Percentiles rank a stretch among this genome's conserved stretches.
Conservation (phyloP, 2,329 filamentous ascomycete genomes). For the Fusarium sp. region DNA sequence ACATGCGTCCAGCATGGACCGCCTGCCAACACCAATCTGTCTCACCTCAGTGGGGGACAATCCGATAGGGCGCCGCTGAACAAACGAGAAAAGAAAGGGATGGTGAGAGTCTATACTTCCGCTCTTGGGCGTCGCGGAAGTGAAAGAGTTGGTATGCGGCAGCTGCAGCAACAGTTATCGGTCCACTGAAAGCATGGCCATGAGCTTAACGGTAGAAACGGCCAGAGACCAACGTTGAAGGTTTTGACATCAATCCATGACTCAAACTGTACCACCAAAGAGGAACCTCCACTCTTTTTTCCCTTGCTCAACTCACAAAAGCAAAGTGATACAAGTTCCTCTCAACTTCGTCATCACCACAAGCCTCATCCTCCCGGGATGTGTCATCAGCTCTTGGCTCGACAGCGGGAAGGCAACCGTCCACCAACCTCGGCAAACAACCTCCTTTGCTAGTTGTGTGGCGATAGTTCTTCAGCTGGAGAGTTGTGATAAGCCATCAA, state of each 20-base stretch:
- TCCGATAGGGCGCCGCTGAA: slow-evolving; percentile 27
- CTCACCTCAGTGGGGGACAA: slow-evolving; percentile 24
- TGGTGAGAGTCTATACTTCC: slow-evolving; percentile 11
- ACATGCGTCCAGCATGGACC: slow-evolving; percentile 7
- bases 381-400: slow-evolving; percentile 12
- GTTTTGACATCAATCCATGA: background rate
- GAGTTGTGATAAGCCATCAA: slow-evolving; percentile 37
- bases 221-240: background rate
- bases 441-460: slow-evolving; percentile 46
- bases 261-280: background rate
- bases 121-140: slow-evolving; percentile 3
- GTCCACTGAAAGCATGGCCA: background rate
- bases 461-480: slow-evolving; percentile 23
- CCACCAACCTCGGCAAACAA: slow-evolving; percentile 45
- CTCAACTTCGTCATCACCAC: slow-evolving; percentile 49
- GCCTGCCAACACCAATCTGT: slow-evolving; percentile 20
- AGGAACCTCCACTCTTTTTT: slow-evolving; percentile 14
- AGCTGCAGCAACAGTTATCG: slow-evolving; percentile 16
- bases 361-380: slow-evolving; percentile 38
- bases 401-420: background rate
- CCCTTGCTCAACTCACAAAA: slow-evolving; percentile 45
- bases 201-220: background rate
- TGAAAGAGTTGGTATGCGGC: slow-evolving; percentile 27
- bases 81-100: slow-evolving; percentile 22
- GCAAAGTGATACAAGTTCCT: slow-evolving; percentile 51